These are phyloP conservation scores for Lasiodiplodia citricola DNA, from an alignment of 2,329 filamentous ascomycete species.

Conservation along the genomic window DNA sequence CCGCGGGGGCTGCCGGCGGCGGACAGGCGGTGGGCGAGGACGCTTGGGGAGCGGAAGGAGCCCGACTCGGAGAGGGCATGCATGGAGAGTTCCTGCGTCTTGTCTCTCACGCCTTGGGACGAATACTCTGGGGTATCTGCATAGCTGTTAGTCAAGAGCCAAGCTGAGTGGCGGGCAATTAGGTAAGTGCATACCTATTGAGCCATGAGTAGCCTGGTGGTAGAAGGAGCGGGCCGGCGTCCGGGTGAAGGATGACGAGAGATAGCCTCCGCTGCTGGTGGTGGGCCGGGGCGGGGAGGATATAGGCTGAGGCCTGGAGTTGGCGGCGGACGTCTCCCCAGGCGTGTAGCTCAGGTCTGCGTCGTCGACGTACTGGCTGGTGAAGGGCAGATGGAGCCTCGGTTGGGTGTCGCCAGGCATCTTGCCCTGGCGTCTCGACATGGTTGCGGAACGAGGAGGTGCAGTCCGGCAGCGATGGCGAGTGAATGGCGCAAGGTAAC, in stretches of 20 bases:
- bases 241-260: slow-evolving; percentile 33
- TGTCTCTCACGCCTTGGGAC: slow-evolving; percentile 76
- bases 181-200: slow-evolving; percentile 54
- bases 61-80: slow-evolving; percentile 65
- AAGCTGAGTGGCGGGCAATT: slow-evolving; percentile 27
- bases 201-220: slow-evolving; percentile 67
- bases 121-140: slow-evolving; percentile 76
- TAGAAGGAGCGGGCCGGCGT: slow-evolving; percentile 76
- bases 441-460: slow-evolving; percentile 4
- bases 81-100: slow-evolving; percentile 84
- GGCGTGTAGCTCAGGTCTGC: slow-evolving; percentile 14
- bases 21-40: slow-evolving; percentile 18
- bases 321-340: slow-evolving; percentile 13
- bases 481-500: slow-evolving; percentile 23
- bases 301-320: slow-evolving; percentile 20
- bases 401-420: slow-evolving; percentile 11
- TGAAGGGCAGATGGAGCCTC: slow-evolving; percentile 26
- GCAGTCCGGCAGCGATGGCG: slow-evolving; percentile 20
- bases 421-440: slow-evolving; percentile 18
- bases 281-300: slow-evolving; percentile 20
- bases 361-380: slow-evolving; percentile 25
- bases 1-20: slow-evolving; percentile 15
- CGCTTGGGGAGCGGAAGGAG: slow-evolving; percentile 26
- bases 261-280: slow-evolving; percentile 23
- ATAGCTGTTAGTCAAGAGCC: slow-evolving; percentile 34